Evolutionary conservation across 1,284 basidiomycete genomes (phyloP), one percentile per base, ranked within the genome.

Genomic region (Sporisorium scitamineum): DNA sequence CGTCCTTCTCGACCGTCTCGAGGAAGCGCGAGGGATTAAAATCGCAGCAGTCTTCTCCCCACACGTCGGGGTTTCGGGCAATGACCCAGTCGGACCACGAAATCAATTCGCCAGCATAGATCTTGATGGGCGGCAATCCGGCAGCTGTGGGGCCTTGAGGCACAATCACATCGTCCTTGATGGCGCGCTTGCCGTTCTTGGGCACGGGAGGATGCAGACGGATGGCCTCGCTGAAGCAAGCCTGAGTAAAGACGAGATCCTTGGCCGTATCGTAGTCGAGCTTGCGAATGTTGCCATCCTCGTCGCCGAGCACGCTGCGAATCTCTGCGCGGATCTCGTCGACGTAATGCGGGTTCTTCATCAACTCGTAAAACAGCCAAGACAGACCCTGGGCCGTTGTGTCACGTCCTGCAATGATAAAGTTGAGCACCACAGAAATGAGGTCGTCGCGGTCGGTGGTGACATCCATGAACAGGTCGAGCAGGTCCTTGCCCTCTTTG

Each of bases 81-180:
- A 83, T 81, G 22, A 75, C 79, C 80, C 80, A 83, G 59, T 83
- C 81, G 32, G 72, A 79, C 80, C 80, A 83, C 37, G 61, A 66
- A 11, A 80, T 31, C 51, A 53, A 14, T 56, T 82, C 80, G 20
- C 73, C 73, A 9, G 65, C 70, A 18, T 79, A 72, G 20, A 82
- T 54, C 44, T 67, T 68, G 56, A 82, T 54, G 31, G 80, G 69
- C n/a, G 80, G 80, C 26, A 83, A 64, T 14, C 73, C 72, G 22
- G 62, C 52, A 1, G 74, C 71, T 18, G 61, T 78, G 8, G 70
- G 74, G 3, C 73, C 76, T 27, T 78, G 70, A 5, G 79, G 81
- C 7, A 65, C 50, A 45, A 83, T 56, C 20, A 83, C 63, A 31
- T 78, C 78, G 65, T 82, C 80, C 53, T 70, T 71, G 56, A 77